A percentile compares a stretch with the other conserved stretches of the same genome.
Conservation (phyloP, 768 basidiomycete genomes). For the Russula earlei region DNA sequence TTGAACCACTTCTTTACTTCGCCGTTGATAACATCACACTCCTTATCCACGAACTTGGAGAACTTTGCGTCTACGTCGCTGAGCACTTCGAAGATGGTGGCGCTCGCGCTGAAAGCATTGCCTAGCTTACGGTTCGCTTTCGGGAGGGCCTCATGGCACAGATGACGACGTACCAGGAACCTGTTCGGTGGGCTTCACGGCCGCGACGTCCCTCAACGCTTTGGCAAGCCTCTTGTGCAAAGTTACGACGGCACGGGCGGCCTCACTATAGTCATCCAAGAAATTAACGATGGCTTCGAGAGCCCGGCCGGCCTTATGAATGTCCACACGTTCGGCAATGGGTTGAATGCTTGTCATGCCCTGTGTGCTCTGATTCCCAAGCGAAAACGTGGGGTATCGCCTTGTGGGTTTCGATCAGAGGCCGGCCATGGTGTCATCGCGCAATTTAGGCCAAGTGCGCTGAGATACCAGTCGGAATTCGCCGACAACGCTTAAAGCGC, state of each 20-base stretch:
- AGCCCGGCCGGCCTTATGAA: slow-evolving; percentile 75
- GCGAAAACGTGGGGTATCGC: not conserved
- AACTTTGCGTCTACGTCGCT: slow-evolving; percentile 68
- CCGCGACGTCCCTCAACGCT: slow-evolving; percentile 56
- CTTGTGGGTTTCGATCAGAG: no score
- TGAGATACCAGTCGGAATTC: slow-evolving; percentile 1
- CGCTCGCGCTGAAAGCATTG: slow-evolving; percentile 57
- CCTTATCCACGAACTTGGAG: slow-evolving; percentile 63
- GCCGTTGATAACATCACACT: slow-evolving; percentile 50
- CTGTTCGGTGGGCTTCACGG: slow-evolving; percentile 47
- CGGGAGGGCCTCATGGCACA: not conserved
- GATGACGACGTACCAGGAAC: slow-evolving; percentile 46
- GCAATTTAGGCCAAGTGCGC: not conserved
- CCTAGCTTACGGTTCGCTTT: slow-evolving; percentile 31
- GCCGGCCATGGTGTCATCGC: no score
- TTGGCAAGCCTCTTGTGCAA: slow-evolving; percentile 71
- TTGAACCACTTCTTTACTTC: slow-evolving; percentile 85
- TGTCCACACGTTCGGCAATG: slow-evolving; percentile 54
- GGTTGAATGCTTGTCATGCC: slow-evolving; percentile 17
- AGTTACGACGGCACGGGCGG: slow-evolving; percentile 46
- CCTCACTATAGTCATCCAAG: slow-evolving; percentile 70
- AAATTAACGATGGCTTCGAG: slow-evolving; percentile 57
- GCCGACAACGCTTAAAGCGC: slow-evolving; percentile 1
- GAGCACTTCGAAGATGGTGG: slow-evolving; percentile 57
- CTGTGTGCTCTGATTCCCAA: not conserved